phyloP scores from a whole-genome alignment of 352 stramenopile genomes.

The Phytophthora litchii region DNA sequence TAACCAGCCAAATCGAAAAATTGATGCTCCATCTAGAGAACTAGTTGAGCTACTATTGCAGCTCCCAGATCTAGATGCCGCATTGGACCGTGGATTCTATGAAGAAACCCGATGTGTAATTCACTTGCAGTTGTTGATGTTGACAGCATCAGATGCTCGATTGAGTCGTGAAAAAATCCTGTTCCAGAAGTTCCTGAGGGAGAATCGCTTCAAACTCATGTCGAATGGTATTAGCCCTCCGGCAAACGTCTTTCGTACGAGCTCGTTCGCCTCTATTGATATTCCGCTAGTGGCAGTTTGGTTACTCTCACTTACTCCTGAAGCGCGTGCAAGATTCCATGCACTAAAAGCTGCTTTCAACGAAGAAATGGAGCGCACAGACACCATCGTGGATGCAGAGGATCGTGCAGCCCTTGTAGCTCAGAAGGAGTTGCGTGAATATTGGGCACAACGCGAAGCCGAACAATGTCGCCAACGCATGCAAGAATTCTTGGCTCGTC shows the following conservation, averaged over 20 bases:
- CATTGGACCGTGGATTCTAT: conserved; percentile 78
- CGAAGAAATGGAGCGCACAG: conserved; percentile 79
- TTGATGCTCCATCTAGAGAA: conserved; percentile 41
- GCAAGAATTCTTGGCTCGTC: conserved; percentile 79
- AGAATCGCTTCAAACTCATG: conserved; percentile 95
- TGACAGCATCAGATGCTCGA: conserved; percentile 88
- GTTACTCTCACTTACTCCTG: conserved; percentile 83
- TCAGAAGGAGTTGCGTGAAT: conserved; percentile 57
- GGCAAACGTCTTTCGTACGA: conserved; percentile 90
- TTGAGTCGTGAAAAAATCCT: conserved; percentile 90
- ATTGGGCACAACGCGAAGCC: conserved; percentile 68
- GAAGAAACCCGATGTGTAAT: conserved; percentile 93
- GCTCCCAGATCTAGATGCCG: conserved; percentile 73
- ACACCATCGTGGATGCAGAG: conserved; percentile 79
- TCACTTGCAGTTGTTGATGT: conserved; percentile 90
- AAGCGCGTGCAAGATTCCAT: conserved; percentile 90
- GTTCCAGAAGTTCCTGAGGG: conserved; percentile 93
- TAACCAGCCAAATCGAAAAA: conserved; percentile 1
- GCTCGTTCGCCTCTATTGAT: conserved; percentile 90
- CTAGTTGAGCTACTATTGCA: conserved; percentile 68
- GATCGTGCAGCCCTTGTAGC: conserved; percentile 54
- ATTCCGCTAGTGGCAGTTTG: conserved; percentile 91
- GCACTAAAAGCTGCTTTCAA: conserved; percentile 89
- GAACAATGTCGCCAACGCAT: conserved; percentile 70
- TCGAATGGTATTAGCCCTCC: conserved; percentile 92